Conservation (phyloP, 495 filamentous ascomycete genomes). For the Daldinia childiae region DNA sequence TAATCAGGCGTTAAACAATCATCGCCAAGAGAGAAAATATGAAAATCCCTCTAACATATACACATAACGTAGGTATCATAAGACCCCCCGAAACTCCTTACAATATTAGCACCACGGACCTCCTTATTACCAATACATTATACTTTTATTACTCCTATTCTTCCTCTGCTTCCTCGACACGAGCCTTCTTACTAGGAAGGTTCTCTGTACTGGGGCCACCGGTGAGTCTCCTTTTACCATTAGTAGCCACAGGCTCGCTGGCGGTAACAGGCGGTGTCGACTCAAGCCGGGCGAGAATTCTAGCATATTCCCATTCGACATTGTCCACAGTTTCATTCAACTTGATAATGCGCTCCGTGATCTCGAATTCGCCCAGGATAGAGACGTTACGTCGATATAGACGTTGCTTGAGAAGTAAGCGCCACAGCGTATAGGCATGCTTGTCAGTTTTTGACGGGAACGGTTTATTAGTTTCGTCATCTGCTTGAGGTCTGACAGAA, state of each 20-base stretch:
- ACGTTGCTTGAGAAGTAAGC: conserved; percentile 81
- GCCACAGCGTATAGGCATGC: conserved; percentile 79
- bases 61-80: conserved; percentile 31
- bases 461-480: conserved; percentile 33
- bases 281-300: conserved; percentile 62
- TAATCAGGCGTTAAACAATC: conserved; percentile 1
- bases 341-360: conserved; percentile 78
- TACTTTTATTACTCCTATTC: conserved; percentile 5
- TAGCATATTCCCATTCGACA: conserved; percentile 84
- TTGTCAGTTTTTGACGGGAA: conserved; percentile 48
- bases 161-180: conserved; percentile 32
- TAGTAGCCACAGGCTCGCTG: conserved; percentile 11
- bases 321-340: conserved; percentile 78
- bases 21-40: neutral
- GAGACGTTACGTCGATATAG: conserved; percentile 82
- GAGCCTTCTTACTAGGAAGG: conserved; percentile 48
- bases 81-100: conserved; percentile 34
- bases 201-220: neutral
- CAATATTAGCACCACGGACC: conserved; percentile 1
- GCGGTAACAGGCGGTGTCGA: conserved; percentile 20
- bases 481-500: conserved; percentile 62
- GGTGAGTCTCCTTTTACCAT: conserved; percentile 44
- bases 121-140: neutral
- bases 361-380: conserved; percentile 79
- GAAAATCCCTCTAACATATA: neutral